Conservation (phyloP, 805 yeast genomes). For the Saccharomyces paradoxus region DNA sequence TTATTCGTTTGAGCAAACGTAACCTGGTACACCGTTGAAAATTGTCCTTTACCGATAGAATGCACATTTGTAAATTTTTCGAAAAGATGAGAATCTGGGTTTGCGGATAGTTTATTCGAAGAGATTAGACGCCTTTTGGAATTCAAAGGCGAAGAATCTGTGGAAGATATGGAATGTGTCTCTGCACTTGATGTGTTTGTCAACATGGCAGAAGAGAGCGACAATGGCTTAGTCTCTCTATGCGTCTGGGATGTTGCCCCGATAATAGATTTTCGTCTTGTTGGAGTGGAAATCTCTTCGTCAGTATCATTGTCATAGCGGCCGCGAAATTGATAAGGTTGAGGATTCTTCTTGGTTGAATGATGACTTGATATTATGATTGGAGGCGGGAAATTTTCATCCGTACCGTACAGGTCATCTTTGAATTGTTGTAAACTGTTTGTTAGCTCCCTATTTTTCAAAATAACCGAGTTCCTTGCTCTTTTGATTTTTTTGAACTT, state of each 20-base stretch:
- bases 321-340: neutral
- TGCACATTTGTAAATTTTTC: constrained; percentile 54
- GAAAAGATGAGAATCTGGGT: constrained; percentile 35
- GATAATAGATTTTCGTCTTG: constrained; percentile 14
- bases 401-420: constrained; percentile 29
- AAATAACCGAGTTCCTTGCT: constrained; percentile 21
- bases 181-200: constrained; percentile 25
- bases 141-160: constrained; percentile 13
- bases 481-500: constrained; percentile 22
- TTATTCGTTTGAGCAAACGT: constrained; percentile 48
- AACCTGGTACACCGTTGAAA: constrained; percentile 81
- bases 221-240: constrained; percentile 3
- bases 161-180: constrained; percentile 5
- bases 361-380: neutral
- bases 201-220: constrained; percentile 20
- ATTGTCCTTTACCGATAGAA: constrained; percentile 77
- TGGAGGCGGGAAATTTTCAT: constrained; percentile 4
- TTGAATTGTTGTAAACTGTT: constrained; percentile 30
- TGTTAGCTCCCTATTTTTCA: constrained; percentile 26
- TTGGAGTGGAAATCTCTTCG: constrained; percentile 16
- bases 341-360: neutral
- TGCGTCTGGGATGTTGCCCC: constrained; percentile 7
- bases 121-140: constrained; percentile 20
- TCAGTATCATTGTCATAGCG: constrained; percentile 3
- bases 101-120: constrained; percentile 11